Conservation (phyloP, 2,329 filamentous ascomycete species). For the Fusarium avenaceum region DNA sequence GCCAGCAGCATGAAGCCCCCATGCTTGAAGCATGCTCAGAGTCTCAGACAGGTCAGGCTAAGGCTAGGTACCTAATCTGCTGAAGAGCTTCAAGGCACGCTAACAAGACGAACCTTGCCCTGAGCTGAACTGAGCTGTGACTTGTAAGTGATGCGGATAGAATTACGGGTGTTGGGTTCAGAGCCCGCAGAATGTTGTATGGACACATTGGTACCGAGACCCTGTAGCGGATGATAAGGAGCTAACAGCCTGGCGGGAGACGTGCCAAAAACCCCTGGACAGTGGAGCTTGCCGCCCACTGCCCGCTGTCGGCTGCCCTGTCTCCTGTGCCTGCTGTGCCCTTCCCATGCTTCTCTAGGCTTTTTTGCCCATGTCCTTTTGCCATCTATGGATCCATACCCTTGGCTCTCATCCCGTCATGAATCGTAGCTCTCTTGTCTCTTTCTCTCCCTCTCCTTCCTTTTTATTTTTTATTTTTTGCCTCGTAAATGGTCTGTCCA, state of each 20-base stretch:
- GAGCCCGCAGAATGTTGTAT: not conserved
- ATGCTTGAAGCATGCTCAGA: no score
- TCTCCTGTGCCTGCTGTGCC: no score
- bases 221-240: constrained; percentile 11
- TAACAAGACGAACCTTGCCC: constrained; percentile 20
- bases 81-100: not conserved
- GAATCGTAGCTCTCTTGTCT: constrained; percentile 9
- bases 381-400: not conserved
- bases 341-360: not conserved
- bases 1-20: constrained; percentile 20
- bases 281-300: not conserved
- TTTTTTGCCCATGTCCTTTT: not conserved
- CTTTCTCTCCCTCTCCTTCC: no score
- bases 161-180: not conserved
- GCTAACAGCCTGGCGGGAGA: constrained; percentile 7
- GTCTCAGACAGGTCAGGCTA: no score
- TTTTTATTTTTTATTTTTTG: not conserved
- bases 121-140: not conserved
- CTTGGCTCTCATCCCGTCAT: constrained; percentile 17
- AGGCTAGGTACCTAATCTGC: no score
- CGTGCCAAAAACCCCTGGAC: not conserved
- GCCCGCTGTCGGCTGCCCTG: no score
- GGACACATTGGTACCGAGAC: not conserved
- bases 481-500: no score
- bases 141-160: not conserved